Conservation (phyloP, 495 filamentous ascomycete species). For the Penicillium chermesinum region DNA sequence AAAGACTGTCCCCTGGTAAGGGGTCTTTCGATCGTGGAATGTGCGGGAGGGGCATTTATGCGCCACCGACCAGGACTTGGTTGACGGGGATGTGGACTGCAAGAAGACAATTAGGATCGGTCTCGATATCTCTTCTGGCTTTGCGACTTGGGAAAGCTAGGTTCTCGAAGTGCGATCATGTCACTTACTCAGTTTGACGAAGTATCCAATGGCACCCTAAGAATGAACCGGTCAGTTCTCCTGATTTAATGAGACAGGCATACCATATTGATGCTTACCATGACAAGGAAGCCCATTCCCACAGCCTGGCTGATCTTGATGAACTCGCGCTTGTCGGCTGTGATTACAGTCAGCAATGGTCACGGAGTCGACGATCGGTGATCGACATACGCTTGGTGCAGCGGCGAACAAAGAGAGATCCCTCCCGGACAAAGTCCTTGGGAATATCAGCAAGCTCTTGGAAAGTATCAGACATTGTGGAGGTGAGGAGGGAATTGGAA, state of each 20-base stretch:
- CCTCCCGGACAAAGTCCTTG: conserved; percentile 75
- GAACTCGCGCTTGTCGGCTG: conserved; percentile 80
- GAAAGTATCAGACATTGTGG: conserved; percentile 66
- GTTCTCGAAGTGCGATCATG: conserved; percentile 1
- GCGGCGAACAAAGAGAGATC: conserved; percentile 73
- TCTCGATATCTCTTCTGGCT: not conserved
- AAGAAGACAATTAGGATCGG: not conserved
- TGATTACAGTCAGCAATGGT: conserved; percentile 15
- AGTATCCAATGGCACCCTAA: conserved; percentile 66
- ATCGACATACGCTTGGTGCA: conserved; percentile 71
- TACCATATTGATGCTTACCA: conserved; percentile 49
- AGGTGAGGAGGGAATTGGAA: not conserved
- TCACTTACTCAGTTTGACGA: conserved; percentile 84
- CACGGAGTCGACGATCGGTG: conserved; percentile 1
- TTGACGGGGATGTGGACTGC: conserved; percentile 78
- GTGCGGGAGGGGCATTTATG: conserved; percentile 34
- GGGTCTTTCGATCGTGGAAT: too few relatives aligned
- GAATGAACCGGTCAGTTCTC: not conserved
- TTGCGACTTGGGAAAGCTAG: not conserved
- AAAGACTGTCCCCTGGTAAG: not conserved
- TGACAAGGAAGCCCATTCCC: conserved; percentile 83
- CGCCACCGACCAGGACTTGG: conserved; percentile 72
- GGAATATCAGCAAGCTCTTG: conserved; percentile 79
- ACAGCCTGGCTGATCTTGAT: conserved; percentile 95
- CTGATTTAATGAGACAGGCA: not conserved